These are phyloP conservation scores for Rubus idaeus DNA, from an alignment of 306 rosid species.

Conservation along the genomic window DNA sequence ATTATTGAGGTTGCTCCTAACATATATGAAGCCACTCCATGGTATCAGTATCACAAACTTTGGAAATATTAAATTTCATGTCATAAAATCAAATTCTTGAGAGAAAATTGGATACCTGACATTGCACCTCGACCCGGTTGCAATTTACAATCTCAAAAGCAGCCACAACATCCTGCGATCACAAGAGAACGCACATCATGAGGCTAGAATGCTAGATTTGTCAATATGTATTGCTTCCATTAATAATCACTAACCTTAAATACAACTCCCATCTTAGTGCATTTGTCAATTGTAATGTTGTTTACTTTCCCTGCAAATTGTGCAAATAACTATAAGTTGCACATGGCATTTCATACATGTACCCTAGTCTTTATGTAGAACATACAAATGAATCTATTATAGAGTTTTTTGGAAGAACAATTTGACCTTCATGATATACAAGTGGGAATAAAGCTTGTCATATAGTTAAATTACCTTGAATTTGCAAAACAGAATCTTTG, in stretches of 20 bases:
- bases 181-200: slow-evolving; percentile 19
- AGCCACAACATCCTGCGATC: slow-evolving; percentile 93
- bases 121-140: slow-evolving; percentile 91
- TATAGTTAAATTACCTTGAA: slow-evolving; percentile 61
- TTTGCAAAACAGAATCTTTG: slow-evolving; percentile 91
- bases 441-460: slow-evolving; percentile 11
- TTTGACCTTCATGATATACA: neutral
- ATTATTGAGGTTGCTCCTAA: neutral
- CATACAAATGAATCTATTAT: neutral
- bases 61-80: neutral
- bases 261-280: slow-evolving; percentile 87
- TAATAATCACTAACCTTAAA: slow-evolving; percentile 60
- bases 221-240: slow-evolving; percentile 27
- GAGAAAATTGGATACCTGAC: slow-evolving; percentile 59
- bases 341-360: slow-evolving; percentile 20
- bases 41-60: neutral
- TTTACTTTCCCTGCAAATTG: slow-evolving; percentile 87
- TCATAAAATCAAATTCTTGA: slow-evolving; percentile 20
- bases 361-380: neutral
- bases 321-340: slow-evolving; percentile 12
- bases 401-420: neutral
- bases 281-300: slow-evolving; percentile 93
- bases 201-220: slow-evolving; percentile 12
- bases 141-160: slow-evolving; percentile 96
- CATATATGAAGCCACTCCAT: neutral